These are phyloP conservation scores for Backusella westeae DNA, from an alignment of 192 early-diverging fungal genomes.

Conservation along the genomic window DNA sequence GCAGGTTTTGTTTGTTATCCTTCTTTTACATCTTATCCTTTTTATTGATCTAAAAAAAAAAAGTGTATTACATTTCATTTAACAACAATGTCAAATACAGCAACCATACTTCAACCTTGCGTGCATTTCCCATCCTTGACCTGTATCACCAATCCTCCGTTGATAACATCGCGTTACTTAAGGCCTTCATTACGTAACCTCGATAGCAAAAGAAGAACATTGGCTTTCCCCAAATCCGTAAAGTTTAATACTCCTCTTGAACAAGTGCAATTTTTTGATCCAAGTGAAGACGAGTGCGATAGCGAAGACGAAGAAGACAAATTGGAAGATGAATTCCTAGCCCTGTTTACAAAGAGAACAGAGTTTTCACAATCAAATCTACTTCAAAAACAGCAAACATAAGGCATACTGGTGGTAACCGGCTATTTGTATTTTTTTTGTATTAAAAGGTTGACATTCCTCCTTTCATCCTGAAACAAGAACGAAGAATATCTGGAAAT, in stretches of 20 bases:
- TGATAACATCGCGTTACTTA: neutral
- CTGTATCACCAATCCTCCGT: neutral
- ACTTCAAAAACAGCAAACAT: neutral
- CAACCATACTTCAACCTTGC: neutral
- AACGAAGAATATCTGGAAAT: neutral
- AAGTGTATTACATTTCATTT: neutral
- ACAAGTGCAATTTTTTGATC: slow-evolving; percentile 63
- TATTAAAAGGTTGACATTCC: no score
- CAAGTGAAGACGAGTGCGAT: slow-evolving; percentile 38
- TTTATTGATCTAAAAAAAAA: neutral
- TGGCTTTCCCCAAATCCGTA: slow-evolving; percentile 51
- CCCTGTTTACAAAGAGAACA: neutral
- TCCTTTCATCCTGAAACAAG: neutral
- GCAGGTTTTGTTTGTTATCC: neutral
- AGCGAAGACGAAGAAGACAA: slow-evolving; percentile 21
- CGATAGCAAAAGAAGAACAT: slow-evolving; percentile 25
- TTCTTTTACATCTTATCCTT: neutral
- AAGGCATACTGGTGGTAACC: no score
- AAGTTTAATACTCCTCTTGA: slow-evolving; percentile 68
- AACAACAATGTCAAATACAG: neutral
- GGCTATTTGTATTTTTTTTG: neutral
- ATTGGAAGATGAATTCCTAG: slow-evolving; percentile 8
- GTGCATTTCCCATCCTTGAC: neutral
- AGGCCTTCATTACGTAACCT: neutral
- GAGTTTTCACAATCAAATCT: neutral